phyloP scores from a whole-genome alignment of 495 filamentous ascomycete genomes.

The Talaromyces thailandensis region DNA sequence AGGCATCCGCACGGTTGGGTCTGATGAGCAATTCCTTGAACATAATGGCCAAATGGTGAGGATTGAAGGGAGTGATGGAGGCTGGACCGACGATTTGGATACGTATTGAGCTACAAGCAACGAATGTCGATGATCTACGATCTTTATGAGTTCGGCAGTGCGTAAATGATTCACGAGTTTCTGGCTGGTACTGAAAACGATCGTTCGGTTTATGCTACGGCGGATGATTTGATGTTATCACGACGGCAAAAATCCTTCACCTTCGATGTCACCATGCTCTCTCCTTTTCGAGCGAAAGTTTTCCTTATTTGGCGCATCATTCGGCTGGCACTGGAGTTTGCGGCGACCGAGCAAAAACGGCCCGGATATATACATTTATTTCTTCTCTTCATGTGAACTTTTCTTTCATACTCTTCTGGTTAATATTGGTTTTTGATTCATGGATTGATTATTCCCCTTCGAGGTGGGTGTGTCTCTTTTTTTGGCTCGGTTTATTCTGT shows the following conservation, averaged over 20 bases:
- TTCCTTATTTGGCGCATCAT: constrained; percentile 1
- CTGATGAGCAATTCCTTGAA: constrained; percentile 23
- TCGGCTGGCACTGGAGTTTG: constrained; percentile 1
- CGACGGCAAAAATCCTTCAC: neutral
- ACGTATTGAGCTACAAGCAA: constrained; percentile 23
- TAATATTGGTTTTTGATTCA: constrained; percentile 4
- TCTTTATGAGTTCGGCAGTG: neutral
- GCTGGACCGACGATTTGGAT: constrained; percentile 43
- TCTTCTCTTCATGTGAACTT: neutral
- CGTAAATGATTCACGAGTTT: neutral
- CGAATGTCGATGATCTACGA: constrained; percentile 5
- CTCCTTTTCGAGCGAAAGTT: neutral
- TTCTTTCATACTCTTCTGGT: constrained; percentile 3
- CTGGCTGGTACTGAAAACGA: neutral
- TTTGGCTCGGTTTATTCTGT: neutral
- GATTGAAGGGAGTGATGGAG: constrained; percentile 37
- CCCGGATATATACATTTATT: constrained; percentile 1
- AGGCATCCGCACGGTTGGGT: constrained; percentile 41
- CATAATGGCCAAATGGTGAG: constrained; percentile 29
- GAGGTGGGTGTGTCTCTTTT: neutral
- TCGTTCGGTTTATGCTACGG: neutral
- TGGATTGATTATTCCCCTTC: constrained; percentile 1
- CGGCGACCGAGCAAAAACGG: neutral
- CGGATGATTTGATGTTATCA: neutral
- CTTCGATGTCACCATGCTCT: neutral